phyloP scores from a whole-genome alignment of 352 stramenopile genomes.

The Globisporangium splendens region DNA sequence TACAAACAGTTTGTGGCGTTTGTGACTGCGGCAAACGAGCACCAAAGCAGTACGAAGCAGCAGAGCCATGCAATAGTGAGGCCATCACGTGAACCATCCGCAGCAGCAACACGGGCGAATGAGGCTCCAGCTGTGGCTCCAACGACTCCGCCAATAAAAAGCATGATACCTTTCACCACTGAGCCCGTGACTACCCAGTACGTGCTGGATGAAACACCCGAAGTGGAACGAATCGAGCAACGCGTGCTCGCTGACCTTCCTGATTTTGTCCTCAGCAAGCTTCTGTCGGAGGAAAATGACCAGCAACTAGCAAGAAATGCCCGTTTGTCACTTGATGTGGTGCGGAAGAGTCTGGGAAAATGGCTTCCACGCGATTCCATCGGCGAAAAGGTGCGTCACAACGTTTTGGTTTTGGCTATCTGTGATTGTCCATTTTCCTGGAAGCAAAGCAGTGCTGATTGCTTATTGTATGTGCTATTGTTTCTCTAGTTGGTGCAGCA shows the following conservation, averaged over 20 bases:
- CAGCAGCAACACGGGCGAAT: background rate
- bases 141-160: background rate
- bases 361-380: slow-evolving; percentile 21
- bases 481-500: slow-evolving; percentile 18
- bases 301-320: too few species aligned
- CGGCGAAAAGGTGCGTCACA: slow-evolving; percentile 25
- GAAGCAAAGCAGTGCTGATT: background rate
- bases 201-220: slow-evolving; percentile 1
- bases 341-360: slow-evolving; percentile 36
- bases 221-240: slow-evolving; percentile 21
- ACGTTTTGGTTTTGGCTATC: too few species aligned
- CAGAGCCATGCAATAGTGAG: background rate
- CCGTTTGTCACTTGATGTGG: background rate
- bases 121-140: too few species aligned
- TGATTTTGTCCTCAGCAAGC: slow-evolving; percentile 22
- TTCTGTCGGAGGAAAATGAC: slow-evolving; percentile 16
- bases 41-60: slow-evolving; percentile 20
- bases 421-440: background rate
- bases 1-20: slow-evolving; percentile 80
- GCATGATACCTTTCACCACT: too few species aligned
- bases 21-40: slow-evolving; percentile 47
- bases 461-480: background rate
- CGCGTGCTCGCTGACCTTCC: slow-evolving; percentile 15
- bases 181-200: background rate
- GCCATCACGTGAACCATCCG: background rate